Evolutionary conservation across 495 filamentous ascomycete genomes (phyloP).

Genomic region (Lophium mytilinum): DNA sequence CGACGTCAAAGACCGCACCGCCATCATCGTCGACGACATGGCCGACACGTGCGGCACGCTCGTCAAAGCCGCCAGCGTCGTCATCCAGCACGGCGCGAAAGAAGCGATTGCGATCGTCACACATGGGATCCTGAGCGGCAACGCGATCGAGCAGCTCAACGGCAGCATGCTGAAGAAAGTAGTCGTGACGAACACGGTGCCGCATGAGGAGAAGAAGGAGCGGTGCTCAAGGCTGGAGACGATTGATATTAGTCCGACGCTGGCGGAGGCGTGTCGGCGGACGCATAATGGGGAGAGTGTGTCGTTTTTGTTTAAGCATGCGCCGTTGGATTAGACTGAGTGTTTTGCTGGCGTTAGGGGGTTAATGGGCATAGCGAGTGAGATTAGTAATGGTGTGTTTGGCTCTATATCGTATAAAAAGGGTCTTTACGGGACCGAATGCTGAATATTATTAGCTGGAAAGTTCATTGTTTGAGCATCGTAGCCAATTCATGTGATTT

Average conservation of each 20-base stretch:
- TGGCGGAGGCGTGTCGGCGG: slow-evolving; percentile 62
- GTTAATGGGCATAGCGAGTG: background rate
- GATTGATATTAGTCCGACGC: slow-evolving; percentile 87
- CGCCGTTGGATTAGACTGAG: slow-evolving; percentile 43
- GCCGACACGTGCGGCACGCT: slow-evolving; percentile 95
- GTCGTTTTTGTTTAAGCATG: slow-evolving; percentile 90
- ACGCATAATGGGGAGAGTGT: slow-evolving; percentile 96
- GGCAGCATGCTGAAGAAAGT: slow-evolving; percentile 66
- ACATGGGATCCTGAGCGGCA: slow-evolving; percentile 87
- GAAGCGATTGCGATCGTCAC: slow-evolving; percentile 92
- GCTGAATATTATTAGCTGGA: too few species aligned
- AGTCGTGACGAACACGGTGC: slow-evolving; percentile 97
- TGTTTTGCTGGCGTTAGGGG: background rate
- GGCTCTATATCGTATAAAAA: too few species aligned
- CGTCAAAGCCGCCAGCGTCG: slow-evolving; percentile 83
- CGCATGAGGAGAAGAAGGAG: slow-evolving; percentile 74
- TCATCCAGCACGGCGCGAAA: slow-evolving; percentile 80
- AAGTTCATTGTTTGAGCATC: too few species aligned
- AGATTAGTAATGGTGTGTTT: too few species aligned
- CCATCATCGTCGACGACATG: slow-evolving; percentile 66
- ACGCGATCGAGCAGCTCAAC: slow-evolving; percentile 86
- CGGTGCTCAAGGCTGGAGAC: slow-evolving; percentile 70
- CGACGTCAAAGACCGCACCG: slow-evolving; percentile 51
- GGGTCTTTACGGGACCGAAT: too few species aligned
- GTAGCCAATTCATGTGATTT: too few species aligned